phyloP scores from a whole-genome alignment of 2,329 filamentous ascomycete species.

The Botrytis galanthina region DNA sequence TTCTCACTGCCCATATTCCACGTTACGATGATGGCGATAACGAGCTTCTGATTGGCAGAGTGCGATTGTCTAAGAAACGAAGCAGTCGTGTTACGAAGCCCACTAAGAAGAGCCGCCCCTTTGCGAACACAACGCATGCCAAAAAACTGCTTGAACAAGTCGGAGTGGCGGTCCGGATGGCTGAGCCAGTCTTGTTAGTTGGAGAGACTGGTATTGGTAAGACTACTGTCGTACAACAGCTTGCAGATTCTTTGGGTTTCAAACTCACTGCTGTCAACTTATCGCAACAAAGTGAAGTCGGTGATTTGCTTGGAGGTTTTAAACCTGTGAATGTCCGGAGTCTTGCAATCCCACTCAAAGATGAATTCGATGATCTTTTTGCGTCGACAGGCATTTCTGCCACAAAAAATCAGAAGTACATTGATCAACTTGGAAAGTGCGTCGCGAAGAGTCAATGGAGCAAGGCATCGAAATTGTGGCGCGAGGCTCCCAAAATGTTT shows the following conservation, averaged over 20 bases:
- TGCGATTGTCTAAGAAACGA: slow-evolving; percentile 54
- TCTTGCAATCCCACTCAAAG: slow-evolving; percentile 83
- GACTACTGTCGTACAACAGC: slow-evolving; percentile 90
- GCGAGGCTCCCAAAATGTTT: slow-evolving; percentile 85
- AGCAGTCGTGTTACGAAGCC: slow-evolving; percentile 46
- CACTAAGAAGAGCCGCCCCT: slow-evolving; percentile 60
- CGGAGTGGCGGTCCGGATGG: slow-evolving; percentile 73
- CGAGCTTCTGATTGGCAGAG: slow-evolving; percentile 64
- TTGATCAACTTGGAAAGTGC: slow-evolving; percentile 76
- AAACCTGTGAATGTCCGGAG: slow-evolving; percentile 92
- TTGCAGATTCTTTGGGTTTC: slow-evolving; percentile 79
- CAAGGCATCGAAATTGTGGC: slow-evolving; percentile 82
- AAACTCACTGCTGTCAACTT: slow-evolving; percentile 91
- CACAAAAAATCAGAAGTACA: slow-evolving; percentile 82
- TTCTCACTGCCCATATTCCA: slow-evolving; percentile 71
- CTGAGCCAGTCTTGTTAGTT: slow-evolving; percentile 91
- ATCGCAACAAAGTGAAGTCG: slow-evolving; percentile 95
- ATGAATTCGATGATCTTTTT: slow-evolving; percentile 91
- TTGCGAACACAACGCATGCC: slow-evolving; percentile 86
- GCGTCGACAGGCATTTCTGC: slow-evolving; percentile 78
- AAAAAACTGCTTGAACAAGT: slow-evolving; percentile 85
- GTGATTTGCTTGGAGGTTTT: slow-evolving; percentile 93
- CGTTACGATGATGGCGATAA: slow-evolving; percentile 60
- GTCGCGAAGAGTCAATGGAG: slow-evolving; percentile 83
- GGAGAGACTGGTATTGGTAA: slow-evolving; percentile 99